These are phyloP conservation scores for Harrya chromipes DNA, from an alignment of 768 basidiomycete species.

Conservation along the genomic window DNA sequence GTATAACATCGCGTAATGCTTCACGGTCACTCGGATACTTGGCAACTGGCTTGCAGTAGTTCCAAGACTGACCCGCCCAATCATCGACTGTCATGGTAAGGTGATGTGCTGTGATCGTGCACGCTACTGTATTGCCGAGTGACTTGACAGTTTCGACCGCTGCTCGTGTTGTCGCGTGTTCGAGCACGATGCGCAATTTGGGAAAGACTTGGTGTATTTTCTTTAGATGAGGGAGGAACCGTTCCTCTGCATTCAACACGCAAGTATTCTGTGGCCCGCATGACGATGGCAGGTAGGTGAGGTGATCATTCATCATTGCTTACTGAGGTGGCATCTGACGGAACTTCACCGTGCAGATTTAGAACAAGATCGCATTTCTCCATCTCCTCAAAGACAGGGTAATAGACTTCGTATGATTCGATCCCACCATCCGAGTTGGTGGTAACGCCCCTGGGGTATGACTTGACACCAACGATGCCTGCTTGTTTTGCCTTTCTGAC, in stretches of 20 bases:
- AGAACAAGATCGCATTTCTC: conserved; percentile 91
- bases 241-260: conserved; percentile 88
- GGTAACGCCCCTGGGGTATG: conserved; percentile 95
- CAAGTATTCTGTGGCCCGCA: conserved; percentile 66
- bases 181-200: conserved; percentile 88
- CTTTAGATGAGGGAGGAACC: conserved; percentile 84
- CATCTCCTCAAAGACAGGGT: conserved; percentile 92
- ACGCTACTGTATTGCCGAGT: conserved; percentile 81
- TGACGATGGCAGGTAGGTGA: neutral
- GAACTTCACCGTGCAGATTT: conserved; percentile 96
- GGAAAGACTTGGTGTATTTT: conserved; percentile 84
- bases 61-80: conserved; percentile 93
- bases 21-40: conserved; percentile 91
- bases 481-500: conserved; percentile 82
- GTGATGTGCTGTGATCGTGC: conserved; percentile 97
- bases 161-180: conserved; percentile 92
- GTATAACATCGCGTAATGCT: conserved; percentile 75
- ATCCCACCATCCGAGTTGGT: conserved; percentile 97
- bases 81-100: conserved; percentile 92
- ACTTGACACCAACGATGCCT: conserved; percentile 90
- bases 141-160: conserved; percentile 84
- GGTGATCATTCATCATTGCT: conserved; percentile 19
- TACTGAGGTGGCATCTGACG: conserved; percentile 69
- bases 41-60: conserved; percentile 97
- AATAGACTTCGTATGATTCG: conserved; percentile 92